phyloP scores from a whole-genome alignment of 768 basidiomycete genomes.

The Podaxis sp. region DNA sequence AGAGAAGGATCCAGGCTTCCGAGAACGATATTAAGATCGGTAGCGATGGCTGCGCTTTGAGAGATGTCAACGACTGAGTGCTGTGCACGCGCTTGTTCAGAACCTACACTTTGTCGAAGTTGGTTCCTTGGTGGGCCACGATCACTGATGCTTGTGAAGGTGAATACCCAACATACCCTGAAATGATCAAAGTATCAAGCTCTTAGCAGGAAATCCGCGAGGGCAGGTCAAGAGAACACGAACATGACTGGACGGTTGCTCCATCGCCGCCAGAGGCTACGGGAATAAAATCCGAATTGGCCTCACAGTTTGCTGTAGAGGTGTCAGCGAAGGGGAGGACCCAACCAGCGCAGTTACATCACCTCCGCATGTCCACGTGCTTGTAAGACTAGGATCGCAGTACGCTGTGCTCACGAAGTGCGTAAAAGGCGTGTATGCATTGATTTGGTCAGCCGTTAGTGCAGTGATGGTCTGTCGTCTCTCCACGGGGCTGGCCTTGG shows the following conservation, averaged over 20 bases:
- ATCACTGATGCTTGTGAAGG: constrained; percentile 25
- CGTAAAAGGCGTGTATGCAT: constrained; percentile 42
- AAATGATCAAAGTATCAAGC: neutral
- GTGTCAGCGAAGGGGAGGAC: neutral
- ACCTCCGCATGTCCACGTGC: constrained; percentile 58
- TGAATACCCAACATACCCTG: constrained; percentile 14
- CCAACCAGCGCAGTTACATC: neutral
- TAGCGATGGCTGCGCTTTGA: constrained; percentile 34
- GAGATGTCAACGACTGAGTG: neutral
- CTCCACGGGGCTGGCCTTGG: neutral
- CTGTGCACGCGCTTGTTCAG: neutral
- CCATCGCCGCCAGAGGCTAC: constrained; percentile 52
- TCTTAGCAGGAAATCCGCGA: neutral
- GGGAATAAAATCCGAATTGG: constrained; percentile 38
- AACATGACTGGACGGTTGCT: constrained; percentile 40
- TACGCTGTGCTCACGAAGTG: constrained; percentile 48
- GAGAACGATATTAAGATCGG: constrained; percentile 35
- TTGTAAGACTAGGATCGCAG: constrained; percentile 39
- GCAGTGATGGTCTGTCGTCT: constrained; percentile 28
- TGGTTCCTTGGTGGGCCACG: constrained; percentile 35
- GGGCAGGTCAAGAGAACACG: neutral
- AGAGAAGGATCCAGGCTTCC: constrained; percentile 31
- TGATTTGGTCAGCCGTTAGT: constrained; percentile 37
- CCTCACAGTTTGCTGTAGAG: neutral
- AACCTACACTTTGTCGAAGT: constrained; percentile 32